Percentiles rank a stretch among this genome's conserved stretches.
Evolutionary conservation across 2,329 filamentous ascomycete species (phyloP).

Genomic region (Sporothrix brunneoviolacea): DNA sequence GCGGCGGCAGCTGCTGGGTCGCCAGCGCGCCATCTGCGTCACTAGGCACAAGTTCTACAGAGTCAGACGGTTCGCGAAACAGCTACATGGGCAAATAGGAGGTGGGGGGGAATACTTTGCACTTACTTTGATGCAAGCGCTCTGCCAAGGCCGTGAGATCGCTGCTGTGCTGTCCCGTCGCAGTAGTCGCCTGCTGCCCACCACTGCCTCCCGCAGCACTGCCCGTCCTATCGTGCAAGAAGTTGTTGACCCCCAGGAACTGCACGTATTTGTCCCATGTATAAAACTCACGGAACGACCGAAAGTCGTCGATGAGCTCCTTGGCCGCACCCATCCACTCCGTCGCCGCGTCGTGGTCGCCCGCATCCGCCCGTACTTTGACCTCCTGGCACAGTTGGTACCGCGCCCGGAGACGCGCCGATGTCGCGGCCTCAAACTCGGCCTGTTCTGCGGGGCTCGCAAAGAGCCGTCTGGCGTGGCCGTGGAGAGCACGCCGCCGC

Average conservation of each 20-base stretch:
- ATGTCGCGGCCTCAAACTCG: conserved; percentile 24
- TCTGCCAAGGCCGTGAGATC: conserved; percentile 51
- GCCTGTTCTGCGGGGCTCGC: conserved; percentile 22
- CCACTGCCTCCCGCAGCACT: conserved; percentile 8
- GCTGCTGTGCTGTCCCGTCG: conserved; percentile 24
- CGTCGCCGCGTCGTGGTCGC: conserved; percentile 37
- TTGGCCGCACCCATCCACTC: conserved; percentile 54
- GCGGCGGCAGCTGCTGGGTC: neutral
- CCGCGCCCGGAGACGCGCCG: conserved; percentile 26
- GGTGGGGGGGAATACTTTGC: neutral
- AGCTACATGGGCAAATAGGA: too few relatives aligned
- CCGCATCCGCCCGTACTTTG: conserved; percentile 26
- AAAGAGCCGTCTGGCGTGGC: conserved; percentile 18
- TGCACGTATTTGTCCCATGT: conserved; percentile 59
- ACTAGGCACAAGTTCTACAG: conserved; percentile 26
- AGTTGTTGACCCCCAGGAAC: conserved; percentile 41
- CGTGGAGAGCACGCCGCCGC: conserved; percentile 13
- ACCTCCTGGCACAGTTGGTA: conserved; percentile 39
- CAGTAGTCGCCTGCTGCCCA: neutral
- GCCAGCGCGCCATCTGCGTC: conserved; percentile 20
- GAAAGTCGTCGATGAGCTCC: conserved; percentile 56
- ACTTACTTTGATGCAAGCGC: conserved; percentile 47
- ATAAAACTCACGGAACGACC: conserved; percentile 57
- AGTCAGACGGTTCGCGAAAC: too few relatives aligned
- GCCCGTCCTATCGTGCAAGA: conserved; percentile 31